phyloP scores from a whole-genome alignment of 1,284 basidiomycete genomes.

The Cystobasidium sp. region DNA sequence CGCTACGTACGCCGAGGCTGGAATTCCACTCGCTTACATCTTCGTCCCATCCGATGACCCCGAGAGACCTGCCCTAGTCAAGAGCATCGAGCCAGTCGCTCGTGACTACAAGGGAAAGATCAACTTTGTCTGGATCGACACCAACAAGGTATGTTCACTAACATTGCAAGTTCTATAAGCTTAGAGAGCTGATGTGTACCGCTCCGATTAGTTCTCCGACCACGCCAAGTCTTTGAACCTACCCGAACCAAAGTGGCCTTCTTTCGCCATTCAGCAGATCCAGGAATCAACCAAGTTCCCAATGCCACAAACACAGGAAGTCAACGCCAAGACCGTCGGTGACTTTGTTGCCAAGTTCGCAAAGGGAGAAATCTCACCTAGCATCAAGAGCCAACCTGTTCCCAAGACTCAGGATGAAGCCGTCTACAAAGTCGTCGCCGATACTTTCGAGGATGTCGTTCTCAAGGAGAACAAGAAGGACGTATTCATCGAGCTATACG shows the following conservation, averaged over 20 bases:
- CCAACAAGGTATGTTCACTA: constrained; percentile 64
- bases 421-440: constrained; percentile 83
- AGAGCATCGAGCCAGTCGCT: constrained; percentile 75
- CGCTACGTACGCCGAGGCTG: constrained; percentile 76
- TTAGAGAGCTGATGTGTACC: constrained; percentile 8
- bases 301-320: constrained; percentile 69
- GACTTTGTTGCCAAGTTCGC: constrained; percentile 71
- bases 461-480: constrained; percentile 83
- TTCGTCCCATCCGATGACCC: constrained; percentile 80
- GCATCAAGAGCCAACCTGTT: constrained; percentile 87
- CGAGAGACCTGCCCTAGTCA: constrained; percentile 71
- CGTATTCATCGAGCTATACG: constrained; percentile 96
- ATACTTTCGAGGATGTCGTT: constrained; percentile 81
- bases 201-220: constrained; percentile 69
- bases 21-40: constrained; percentile 90
- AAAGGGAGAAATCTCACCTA: constrained; percentile 75
- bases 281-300: constrained; percentile 86
- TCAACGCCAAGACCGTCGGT: constrained; percentile 64
- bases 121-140: constrained; percentile 99
- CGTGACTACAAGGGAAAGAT: constrained; percentile 79
- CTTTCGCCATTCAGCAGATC: constrained; percentile 91
- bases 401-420: constrained; percentile 81
- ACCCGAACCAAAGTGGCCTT: constrained; percentile 80
- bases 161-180: neutral
- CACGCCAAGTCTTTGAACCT: constrained; percentile 96